Percentiles rank a stretch among this genome's conserved stretches.
These are phyloP conservation scores for Exophiala sideris DNA, from an alignment of 2,329 filamentous ascomycete genomes.

Conservation along the genomic window DNA sequence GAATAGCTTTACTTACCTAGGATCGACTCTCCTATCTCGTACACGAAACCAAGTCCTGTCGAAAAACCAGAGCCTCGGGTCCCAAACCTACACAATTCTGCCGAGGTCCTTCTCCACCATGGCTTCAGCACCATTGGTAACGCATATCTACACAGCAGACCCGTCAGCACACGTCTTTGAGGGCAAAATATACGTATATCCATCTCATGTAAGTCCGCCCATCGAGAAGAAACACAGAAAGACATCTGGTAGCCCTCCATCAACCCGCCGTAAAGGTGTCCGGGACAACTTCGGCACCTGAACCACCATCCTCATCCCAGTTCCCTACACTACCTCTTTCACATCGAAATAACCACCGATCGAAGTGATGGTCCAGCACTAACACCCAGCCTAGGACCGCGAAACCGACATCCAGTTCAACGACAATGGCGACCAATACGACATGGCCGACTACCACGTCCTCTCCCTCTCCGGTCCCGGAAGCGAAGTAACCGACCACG, in stretches of 20 bases:
- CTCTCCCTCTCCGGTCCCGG: slow-evolving; percentile 59
- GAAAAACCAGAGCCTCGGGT: not conserved
- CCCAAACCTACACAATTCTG: not conserved
- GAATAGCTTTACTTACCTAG: too few species aligned
- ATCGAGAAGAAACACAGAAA: not conserved
- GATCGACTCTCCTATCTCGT: not conserved
- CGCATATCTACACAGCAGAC: slow-evolving; percentile 74
- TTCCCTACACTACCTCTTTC: too few species aligned
- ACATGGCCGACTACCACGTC: slow-evolving; percentile 82
- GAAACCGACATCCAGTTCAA: slow-evolving; percentile 72
- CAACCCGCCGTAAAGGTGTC: too few species aligned
- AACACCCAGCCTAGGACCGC: slow-evolving; percentile 56
- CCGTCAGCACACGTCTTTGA: slow-evolving; percentile 79
- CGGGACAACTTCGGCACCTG: too few species aligned
- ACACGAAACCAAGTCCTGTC: not conserved
- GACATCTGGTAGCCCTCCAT: not conserved
- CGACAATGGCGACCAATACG: slow-evolving; percentile 82
- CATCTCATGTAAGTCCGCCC: slow-evolving; percentile 46
- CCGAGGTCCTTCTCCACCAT: not conserved
- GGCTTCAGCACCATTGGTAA: slow-evolving; percentile 58
- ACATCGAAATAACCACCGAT: not conserved
- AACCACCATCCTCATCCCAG: too few species aligned
- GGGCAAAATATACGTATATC: slow-evolving; percentile 72
- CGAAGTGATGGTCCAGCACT: not conserved
- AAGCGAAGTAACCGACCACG: slow-evolving; percentile 66